Conservation (phyloP, 2,329 filamentous ascomycete species). For the Dryadomyces quercus-mongolicae region DNA sequence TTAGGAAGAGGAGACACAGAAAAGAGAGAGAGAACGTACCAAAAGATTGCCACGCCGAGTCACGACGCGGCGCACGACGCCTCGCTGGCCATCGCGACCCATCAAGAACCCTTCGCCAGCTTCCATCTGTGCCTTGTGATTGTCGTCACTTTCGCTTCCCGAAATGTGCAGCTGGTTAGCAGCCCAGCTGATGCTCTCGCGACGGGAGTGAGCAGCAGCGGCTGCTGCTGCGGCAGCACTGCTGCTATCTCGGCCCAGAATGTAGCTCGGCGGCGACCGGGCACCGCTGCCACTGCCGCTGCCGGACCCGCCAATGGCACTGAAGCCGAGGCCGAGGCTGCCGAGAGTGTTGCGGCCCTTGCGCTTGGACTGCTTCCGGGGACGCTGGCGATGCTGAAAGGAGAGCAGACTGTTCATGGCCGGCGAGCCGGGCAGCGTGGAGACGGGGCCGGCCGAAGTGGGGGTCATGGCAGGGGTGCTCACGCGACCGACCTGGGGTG, state of each 20-base stretch:
- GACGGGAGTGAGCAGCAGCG: constrained; percentile 38
- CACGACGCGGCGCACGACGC: constrained; percentile 71
- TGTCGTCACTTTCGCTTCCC: constrained; percentile 70
- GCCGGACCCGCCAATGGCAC: constrained; percentile 21
- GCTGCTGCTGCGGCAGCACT: background rate
- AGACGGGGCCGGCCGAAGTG: constrained; percentile 27
- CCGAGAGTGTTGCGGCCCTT: constrained; percentile 23
- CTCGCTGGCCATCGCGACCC: constrained; percentile 48
- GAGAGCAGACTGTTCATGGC: constrained; percentile 68
- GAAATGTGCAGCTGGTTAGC: constrained; percentile 79
- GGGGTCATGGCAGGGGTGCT: constrained; percentile 25
- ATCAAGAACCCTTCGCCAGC: constrained; percentile 29
- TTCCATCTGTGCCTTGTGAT: constrained; percentile 33
- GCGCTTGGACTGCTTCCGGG: constrained; percentile 54
- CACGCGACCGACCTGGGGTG: constrained; percentile 61
- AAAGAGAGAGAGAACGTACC: constrained; percentile 31
- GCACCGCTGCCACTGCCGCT: constrained; percentile 18
- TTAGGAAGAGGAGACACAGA: background rate
- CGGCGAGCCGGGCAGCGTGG: constrained; percentile 38
- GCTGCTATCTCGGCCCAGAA: constrained; percentile 7
- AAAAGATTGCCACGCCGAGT: constrained; percentile 81
- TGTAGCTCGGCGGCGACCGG: constrained; percentile 56
- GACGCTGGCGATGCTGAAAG: constrained; percentile 65
- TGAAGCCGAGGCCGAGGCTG: constrained; percentile 38
- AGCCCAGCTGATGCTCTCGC: constrained; percentile 83